Evolutionary conservation across 306 rosid species (phyloP), one percentile per base, ranked within the genome.

Genomic region (Calophaca sinica): DNA sequence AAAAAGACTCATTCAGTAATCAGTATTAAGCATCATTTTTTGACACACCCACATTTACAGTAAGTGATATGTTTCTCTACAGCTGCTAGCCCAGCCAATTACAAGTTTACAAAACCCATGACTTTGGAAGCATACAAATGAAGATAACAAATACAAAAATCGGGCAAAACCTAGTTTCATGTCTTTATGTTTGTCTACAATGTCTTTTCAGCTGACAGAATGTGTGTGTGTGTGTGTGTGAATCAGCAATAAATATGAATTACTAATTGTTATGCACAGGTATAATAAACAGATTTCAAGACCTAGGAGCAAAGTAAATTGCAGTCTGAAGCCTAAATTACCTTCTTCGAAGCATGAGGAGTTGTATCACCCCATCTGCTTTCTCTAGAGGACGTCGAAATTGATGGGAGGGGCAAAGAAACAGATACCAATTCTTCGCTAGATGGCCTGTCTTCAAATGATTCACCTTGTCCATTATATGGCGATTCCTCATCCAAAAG

Each of bases 311-410:
- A 50, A 49, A 57, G 59, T 7, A 68, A 79, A 76, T 6, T 42
- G 58, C 38, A 80, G 55, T 65, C 51, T 55, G 26, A 78, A 68
- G 69, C 81, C 70, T 62, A 15, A 62, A 35, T 48, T 88, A 94
- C 99, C 99, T 92, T 92, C 82, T 91, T 94, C 57, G 85, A 84
- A 74, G 92, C 86, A 83, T 89, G 92, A 74, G 91, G 62, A 72
- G 86, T 81, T 79, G 96, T 92, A 78, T 92, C 98, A 78, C 80
- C 80, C 99, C 99, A 94, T 80, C 89, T 84, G 82, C 64, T 72
- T 57, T 94, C 96, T 68, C 83, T 80, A n/a, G 73, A 86, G 70
- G 89, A 87, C 64, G 83, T 62, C 3, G 88, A 85, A n/a, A 68
- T 60, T 61, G 96, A 86, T 31, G 91, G 87, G 14, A 84, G 67